Base-by-base conservation (phyloP, 805 yeast species). In the Yamadazyma ubonensis region DNA sequence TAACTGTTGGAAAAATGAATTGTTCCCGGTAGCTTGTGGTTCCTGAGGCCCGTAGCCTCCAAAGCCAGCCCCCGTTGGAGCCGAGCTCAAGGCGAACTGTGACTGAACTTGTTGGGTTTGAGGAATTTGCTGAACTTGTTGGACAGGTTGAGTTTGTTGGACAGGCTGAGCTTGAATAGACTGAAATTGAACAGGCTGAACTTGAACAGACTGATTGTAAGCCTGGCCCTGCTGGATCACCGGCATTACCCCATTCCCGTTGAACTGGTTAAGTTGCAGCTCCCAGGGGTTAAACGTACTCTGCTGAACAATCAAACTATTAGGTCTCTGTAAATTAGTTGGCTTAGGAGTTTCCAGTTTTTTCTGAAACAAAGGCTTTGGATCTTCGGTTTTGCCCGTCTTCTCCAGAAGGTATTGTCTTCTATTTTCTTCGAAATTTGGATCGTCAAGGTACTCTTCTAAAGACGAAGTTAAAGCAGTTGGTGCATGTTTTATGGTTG, bases 401-500 rank as follows among this genome's bases (percentile, higher is more conserved):
- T 72, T 81, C 52, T 86, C 91, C 28, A 79, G 79, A 46, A 87
- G 61, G 54, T 85, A 88, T 54, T 86, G 95, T 44, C 80, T 68
- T 58, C 95, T 76, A 57, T 86, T 88, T 6, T 67, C 63, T 50
- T 88, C 96, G 61, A 88, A 88, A 51, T 83, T 81, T 6, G 90
- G 88, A 56, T 91, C 97, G 49, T 81, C 76, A 49, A 93, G 67
- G 59, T 91, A 95, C 51, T 90, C 96, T 57, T 88, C 93, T 45
- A 93, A 75, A 10, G 95, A 82, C 23, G 81, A 75, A 3, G 96
- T 85, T 48, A 93, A 72, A 18, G 96, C 93, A 2, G 97, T 90
- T 16, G 97, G 97, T 1, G 98, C 98, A 63, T 93, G 99, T 58
- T 87, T 87, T 45, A 93, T 90, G 10, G 96, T 90, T 26, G 99